Evolutionary conservation across 768 basidiomycete species (phyloP), one percentile per base, ranked within the genome.

Genomic region (Jaapia argillacea): DNA sequence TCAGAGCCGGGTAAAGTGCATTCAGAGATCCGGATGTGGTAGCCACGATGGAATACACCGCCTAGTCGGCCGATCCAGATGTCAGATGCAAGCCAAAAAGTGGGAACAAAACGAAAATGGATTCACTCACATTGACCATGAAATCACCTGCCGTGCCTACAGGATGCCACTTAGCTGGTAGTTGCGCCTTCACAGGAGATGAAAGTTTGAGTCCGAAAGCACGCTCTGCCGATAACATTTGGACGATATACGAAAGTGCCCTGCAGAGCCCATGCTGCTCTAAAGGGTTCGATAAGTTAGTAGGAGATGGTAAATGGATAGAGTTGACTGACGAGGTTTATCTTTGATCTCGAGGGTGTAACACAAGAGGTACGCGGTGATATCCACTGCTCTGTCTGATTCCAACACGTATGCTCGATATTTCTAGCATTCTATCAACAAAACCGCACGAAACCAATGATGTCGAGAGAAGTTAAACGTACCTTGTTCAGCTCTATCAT

Each of bases 401-500:
- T 91, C 85, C 10, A 93, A 62, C 5, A 93, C 64, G 57, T 82
- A 81, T n/a, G 68, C 63, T 18, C 86, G 76, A 63, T 97, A 93
- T 81, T 91, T 92, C 91, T 96, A 24, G 10, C 21, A 37, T 24
- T 24, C 23, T n/a, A 41, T 45, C 21, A 39, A 27, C 45, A 16
- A 18, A 13, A 45, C 20, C 16, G 7, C 14, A 20, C 16, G 54
- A 38, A 13, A 27, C 25, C n/a, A n/a, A n/a, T 24, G 14, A 24
- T 4, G 27, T 4, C 14, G 37, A 25, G 20, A 36, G 35, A 23
- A 12, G 5, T 5, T 33, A 7, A 7, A 38, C 24, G 14, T 24
- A 91, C 92, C 70, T 89, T 96, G 67, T 98, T 98, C 20, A 89
- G 61, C 49, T 97, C 94, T 28, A 96, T 66, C 60, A 90, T 75